Percentiles rank a stretch among this genome's conserved stretches.
Evolutionary conservation across 2,329 filamentous ascomycete genomes (phyloP).

Genomic region (Paecilomyces sp.): DNA sequence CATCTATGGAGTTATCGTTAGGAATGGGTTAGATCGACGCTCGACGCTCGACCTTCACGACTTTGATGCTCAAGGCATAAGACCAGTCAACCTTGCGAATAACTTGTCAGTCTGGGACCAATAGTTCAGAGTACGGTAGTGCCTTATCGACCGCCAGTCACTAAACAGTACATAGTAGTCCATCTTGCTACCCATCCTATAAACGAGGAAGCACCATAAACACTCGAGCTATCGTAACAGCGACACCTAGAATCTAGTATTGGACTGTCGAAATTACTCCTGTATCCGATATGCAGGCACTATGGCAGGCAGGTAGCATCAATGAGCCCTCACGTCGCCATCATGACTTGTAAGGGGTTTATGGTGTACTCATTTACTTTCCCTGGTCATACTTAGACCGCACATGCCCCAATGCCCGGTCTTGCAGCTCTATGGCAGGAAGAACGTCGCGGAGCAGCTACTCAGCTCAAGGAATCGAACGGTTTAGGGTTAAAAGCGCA

Average conservation of each 20-base stretch:
- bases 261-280: not conserved
- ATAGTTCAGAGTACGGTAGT: not conserved
- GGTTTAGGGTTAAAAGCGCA: not conserved
- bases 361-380: not conserved
- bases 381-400: not conserved
- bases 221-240: not conserved
- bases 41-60: not conserved
- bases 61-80: no score
- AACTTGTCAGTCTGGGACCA: not conserved
- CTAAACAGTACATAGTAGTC: not conserved
- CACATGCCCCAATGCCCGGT: not conserved
- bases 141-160: not conserved
- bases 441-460: not conserved
- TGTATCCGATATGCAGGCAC: not conserved
- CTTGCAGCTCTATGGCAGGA: not conserved
- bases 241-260: not conserved
- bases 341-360: not conserved
- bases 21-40: not conserved
- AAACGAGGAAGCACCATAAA: not conserved
- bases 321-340: not conserved
- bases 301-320: not conserved
- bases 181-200: not conserved
- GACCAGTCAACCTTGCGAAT: not conserved
- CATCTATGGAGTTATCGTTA: not conserved
- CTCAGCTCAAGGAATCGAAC: not conserved